Evolutionary conservation across 805 yeast genomes (phyloP).

Genomic region (Candida krabiensis): DNA sequence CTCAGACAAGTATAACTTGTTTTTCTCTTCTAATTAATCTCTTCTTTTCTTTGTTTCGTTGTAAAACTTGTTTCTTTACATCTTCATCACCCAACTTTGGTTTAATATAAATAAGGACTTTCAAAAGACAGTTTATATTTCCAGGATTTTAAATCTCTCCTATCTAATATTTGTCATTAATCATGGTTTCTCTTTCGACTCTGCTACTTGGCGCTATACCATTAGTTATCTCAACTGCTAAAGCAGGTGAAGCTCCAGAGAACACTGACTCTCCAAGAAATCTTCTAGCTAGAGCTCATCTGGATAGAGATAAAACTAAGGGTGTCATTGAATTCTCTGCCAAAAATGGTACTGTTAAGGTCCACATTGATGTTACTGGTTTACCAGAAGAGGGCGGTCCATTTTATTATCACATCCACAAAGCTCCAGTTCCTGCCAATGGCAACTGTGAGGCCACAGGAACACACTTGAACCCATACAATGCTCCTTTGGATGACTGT

Average conservation of each 20-base stretch:
- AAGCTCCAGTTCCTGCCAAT: slow-evolving; percentile 48
- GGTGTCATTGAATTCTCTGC: slow-evolving; percentile 63
- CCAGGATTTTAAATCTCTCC: too few species aligned
- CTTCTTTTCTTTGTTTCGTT: slow-evolving; percentile 2
- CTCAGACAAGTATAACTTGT: not conserved
- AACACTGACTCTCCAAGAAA: slow-evolving; percentile 48
- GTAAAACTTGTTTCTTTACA: too few species aligned
- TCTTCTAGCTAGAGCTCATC: slow-evolving; percentile 57
- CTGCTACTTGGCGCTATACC: slow-evolving; percentile 16
- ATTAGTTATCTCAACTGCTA: slow-evolving; percentile 8
- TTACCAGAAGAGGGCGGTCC: slow-evolving; percentile 68
- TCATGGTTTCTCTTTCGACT: slow-evolving; percentile 22
- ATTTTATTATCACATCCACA: slow-evolving; percentile 69
- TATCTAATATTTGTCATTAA: too few species aligned
- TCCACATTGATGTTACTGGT: slow-evolving; percentile 69
- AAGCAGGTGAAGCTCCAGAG: slow-evolving; percentile 50
- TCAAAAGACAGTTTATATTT: too few species aligned
- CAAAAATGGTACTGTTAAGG: slow-evolving; percentile 60
- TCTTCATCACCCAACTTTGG: too few species aligned
- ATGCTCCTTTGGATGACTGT: slow-evolving; percentile 51
- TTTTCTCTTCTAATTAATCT: not conserved
- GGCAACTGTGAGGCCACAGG: slow-evolving; percentile 58
- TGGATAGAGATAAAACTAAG: slow-evolving; percentile 42
- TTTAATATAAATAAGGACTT: too few species aligned
- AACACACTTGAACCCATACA: slow-evolving; percentile 63